phyloP scores from a whole-genome alignment of 345 rosid genomes.

The Gossypium anomalum region DNA sequence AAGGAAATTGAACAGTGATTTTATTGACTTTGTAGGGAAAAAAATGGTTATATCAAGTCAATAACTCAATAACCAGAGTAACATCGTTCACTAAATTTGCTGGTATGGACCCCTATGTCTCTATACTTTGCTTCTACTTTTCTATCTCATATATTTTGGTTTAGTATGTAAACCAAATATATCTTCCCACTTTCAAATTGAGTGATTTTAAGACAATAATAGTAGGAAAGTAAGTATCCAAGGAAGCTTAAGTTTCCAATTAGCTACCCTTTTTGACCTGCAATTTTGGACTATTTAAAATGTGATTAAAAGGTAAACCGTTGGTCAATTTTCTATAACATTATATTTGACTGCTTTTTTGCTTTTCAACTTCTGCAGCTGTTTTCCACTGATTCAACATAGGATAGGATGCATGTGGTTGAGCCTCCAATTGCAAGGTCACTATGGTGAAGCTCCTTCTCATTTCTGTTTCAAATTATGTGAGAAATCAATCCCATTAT shows the following conservation, averaged over 20 bases:
- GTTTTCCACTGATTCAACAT: background rate
- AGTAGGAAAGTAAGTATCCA: background rate
- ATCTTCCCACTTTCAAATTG: background rate
- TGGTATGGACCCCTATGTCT: background rate
- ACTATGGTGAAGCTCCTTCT: too few species aligned
- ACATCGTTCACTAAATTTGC: background rate
- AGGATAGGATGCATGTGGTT: too few species aligned
- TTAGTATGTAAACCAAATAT: background rate
- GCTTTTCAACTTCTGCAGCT: background rate
- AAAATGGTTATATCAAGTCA: background rate
- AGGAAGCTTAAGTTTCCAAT: background rate
- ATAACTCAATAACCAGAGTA: background rate
- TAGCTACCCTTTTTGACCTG: conserved; percentile 25
- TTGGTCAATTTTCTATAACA: conserved; percentile 25
- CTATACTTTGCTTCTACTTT: background rate
- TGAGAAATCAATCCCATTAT: background rate
- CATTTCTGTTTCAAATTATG: too few species aligned
- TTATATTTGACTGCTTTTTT: background rate
- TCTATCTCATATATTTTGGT: background rate
- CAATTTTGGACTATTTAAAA: background rate
- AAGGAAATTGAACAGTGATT: background rate
- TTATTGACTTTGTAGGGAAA: background rate
- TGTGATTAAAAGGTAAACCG: conserved; percentile 15
- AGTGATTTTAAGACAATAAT: background rate
- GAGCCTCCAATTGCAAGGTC: too few species aligned